Base-by-base conservation (phyloP, 2,329 filamentous ascomycete species). In the Penicillium sumatraense region DNA sequence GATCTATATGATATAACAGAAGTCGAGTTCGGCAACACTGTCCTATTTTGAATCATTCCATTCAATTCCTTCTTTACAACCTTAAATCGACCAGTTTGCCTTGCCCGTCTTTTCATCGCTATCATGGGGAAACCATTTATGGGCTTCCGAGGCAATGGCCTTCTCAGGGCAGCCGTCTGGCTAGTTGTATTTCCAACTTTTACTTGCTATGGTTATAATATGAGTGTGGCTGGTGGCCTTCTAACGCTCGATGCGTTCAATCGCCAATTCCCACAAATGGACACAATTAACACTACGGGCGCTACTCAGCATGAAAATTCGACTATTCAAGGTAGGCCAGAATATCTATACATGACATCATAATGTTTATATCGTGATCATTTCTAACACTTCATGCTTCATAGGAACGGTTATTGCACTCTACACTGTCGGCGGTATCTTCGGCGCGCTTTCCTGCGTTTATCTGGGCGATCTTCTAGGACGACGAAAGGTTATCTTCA, bases 151-250 rank as follows among this genome's bases (percentile, higher is more conserved):
- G 62, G 62, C 35, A 64, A 63, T 57, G 44, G 59, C 35, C 57
- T 65, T 24, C 52, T 64, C 8, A 51, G 62, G 11, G 61, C 62
- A 2, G 61, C 61, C 16, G 57, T 65, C 3, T 51, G 53, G 56
- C 57, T 68, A 18, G 61, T 67, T 26, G 66, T 67, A 6, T 61
- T 52, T 7, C 67, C 67, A 26, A 62, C 75, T 16, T 81, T 81
- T 56, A 75, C 81, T 51, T 70, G 80, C 45, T 82, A 80, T 60
- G 80, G 81, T 49, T 83, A 82, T 71, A 82, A 83, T 63, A 78
- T 82, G 62, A 77, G 78, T 46, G 78, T 78, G 44, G 72, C 79
- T n/a, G 80, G 80, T 41, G 79, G 80, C 13, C 69, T 82, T n/a
- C 62, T 78, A 67, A 75, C 54, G 3, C 59, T 69, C 0, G 51